Evolutionary conservation across 768 basidiomycete species (phyloP).

Genomic region (Dentipellis sp.): DNA sequence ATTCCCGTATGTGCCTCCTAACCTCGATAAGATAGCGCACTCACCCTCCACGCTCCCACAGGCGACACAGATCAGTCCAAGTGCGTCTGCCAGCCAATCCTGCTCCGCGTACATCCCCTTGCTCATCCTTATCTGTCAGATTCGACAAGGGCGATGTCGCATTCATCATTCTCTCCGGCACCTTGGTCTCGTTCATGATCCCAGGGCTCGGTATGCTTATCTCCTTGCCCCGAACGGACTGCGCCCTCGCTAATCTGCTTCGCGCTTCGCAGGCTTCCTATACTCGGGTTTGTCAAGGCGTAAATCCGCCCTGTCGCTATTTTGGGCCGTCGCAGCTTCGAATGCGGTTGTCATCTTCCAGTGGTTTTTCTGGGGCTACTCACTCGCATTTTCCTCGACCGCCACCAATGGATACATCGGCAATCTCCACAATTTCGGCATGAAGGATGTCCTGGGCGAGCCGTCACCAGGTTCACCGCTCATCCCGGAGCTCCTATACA

Average conservation of each 20-base stretch:
- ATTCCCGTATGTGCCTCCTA: neutral
- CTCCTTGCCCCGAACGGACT: neutral
- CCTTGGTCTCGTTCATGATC: conserved; percentile 71
- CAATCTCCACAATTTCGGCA: conserved; percentile 71
- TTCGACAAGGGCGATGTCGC: conserved; percentile 66
- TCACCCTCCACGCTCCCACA: neutral
- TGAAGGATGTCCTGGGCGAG: conserved; percentile 58
- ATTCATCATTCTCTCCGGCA: conserved; percentile 60
- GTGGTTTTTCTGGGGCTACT: conserved; percentile 83
- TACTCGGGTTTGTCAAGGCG: conserved; percentile 66
- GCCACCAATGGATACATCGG: conserved; percentile 73
- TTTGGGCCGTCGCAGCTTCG: conserved; percentile 65
- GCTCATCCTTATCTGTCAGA: conserved; percentile 23
- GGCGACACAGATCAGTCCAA: neutral
- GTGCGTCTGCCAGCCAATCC: neutral
- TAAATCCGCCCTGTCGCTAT: conserved; percentile 63
- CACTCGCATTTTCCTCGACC: conserved; percentile 71
- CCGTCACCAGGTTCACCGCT: conserved; percentile 75
- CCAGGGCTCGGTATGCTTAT: conserved; percentile 51
- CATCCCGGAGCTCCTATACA: conserved; percentile 76
- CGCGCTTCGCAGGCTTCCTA: conserved; percentile 42
- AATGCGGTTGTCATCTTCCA: conserved; percentile 74
- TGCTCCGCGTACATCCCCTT: neutral
- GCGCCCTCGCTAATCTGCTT: neutral
- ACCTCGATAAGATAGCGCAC: neutral